phyloP scores from a whole-genome alignment of 2,329 filamentous ascomycete genomes.

The Trichoderma polysporum region DNA sequence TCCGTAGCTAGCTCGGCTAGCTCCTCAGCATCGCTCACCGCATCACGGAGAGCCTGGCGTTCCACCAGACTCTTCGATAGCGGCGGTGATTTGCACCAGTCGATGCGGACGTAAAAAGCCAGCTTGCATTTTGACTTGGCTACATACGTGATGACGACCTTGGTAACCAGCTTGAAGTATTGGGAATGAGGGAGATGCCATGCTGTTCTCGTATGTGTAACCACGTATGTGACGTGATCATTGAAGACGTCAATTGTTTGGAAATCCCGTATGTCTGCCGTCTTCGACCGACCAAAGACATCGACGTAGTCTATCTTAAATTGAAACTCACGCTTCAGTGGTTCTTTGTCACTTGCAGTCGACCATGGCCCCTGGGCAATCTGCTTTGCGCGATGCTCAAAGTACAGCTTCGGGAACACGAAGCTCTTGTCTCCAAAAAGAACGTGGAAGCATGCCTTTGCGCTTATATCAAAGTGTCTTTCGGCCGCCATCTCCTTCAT shows the following conservation, averaged over 20 bases:
- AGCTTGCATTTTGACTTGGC: conserved; percentile 92
- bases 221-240: conserved; percentile 70
- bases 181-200: conserved; percentile 85
- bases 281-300: conserved; percentile 61
- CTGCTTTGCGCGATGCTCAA: conserved; percentile 73
- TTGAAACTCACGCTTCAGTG: conserved; percentile 74
- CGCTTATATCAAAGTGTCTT: conserved; percentile 82
- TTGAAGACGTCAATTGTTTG: conserved; percentile 83
- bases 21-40: conserved; percentile 69
- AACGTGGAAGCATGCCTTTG: conserved; percentile 93
- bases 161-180: conserved; percentile 79
- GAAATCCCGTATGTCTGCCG: conserved; percentile 69
- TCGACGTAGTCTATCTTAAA: conserved; percentile 72
- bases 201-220: conserved; percentile 60
- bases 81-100: conserved; percentile 72
- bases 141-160: conserved; percentile 90
- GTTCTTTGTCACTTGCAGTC: conserved; percentile 60
- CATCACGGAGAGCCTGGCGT: conserved; percentile 72
- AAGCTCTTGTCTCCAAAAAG: conserved; percentile 96
- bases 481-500: conserved; percentile 76
- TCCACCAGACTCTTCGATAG: conserved; percentile 63
- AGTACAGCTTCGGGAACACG: conserved; percentile 87
- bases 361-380: conserved; percentile 85
- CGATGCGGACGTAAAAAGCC: conserved; percentile 81
- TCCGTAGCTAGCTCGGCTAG: conserved; percentile 74